Percentiles rank a stretch among this genome's conserved stretches.
These are phyloP conservation scores for Paramecium octaurelia DNA, from an alignment of 73 alveolate species.

Conservation along the genomic window DNA sequence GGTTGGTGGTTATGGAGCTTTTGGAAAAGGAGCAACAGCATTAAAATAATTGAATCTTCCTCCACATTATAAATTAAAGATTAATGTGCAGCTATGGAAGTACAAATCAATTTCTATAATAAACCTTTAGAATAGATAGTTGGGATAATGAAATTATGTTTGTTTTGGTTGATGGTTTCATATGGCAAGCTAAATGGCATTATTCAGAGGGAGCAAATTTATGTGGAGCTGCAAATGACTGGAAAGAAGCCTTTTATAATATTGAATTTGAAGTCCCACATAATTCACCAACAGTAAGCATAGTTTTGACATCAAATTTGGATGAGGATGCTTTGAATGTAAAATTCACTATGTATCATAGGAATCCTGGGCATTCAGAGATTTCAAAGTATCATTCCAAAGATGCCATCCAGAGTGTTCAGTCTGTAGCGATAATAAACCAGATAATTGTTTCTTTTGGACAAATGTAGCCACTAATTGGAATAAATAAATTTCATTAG, in stretches of 20 bases:
- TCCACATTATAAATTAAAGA: slow-evolving; percentile 40
- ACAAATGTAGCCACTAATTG: neutral
- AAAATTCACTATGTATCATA: neutral
- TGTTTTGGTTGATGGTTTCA: slow-evolving; percentile 14
- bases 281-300: slow-evolving; percentile 30
- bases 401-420: slow-evolving; percentile 21
- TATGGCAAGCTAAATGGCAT: slow-evolving; percentile 51
- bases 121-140: slow-evolving; percentile 15
- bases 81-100: slow-evolving; percentile 50
- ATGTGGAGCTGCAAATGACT: slow-evolving; percentile 26
- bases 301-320: slow-evolving; percentile 17
- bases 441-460: slow-evolving; percentile 37
- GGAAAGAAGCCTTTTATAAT: slow-evolving; percentile 28
- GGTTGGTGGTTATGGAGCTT: slow-evolving; percentile 46
- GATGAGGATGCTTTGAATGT: slow-evolving; percentile 46
- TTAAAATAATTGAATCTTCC: slow-evolving; percentile 30
- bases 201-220: slow-evolving; percentile 24
- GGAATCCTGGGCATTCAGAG: slow-evolving; percentile 55
- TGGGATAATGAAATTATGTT: slow-evolving; percentile 47
- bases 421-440: neutral
- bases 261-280: slow-evolving; percentile 50
- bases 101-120: neutral
- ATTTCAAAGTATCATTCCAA: neutral
- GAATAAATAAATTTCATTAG: slow-evolving; percentile 6
- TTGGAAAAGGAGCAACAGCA: slow-evolving; percentile 45